Conservation (phyloP, 2,329 filamentous ascomycete genomes). For the Leptographium radiaticola region DNA sequence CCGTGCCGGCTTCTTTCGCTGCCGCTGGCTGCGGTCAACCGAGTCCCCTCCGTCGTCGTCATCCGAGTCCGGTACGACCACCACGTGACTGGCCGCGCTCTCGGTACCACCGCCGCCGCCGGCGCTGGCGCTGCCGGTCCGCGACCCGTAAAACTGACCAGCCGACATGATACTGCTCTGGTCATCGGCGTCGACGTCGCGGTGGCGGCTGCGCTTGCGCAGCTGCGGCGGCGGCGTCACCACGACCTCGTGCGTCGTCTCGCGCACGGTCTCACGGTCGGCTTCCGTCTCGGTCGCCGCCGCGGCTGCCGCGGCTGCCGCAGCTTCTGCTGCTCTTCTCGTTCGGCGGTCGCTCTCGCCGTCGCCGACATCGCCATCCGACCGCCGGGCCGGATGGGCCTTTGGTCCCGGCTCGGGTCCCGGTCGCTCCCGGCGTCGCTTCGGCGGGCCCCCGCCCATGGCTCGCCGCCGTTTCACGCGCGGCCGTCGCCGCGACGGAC, state of each 20-base stretch:
- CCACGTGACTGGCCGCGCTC: background rate
- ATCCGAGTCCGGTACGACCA: constrained; percentile 7
- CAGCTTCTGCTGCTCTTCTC: background rate
- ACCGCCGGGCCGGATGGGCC: no score
- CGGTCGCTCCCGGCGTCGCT: background rate
- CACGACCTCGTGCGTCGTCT: background rate
- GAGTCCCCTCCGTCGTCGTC: constrained; percentile 5
- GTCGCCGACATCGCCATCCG: no score
- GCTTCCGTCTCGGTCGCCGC: background rate
- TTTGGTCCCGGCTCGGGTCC: background rate
- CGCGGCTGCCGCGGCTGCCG: background rate
- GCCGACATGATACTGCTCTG: constrained; percentile 1
- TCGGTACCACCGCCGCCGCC: background rate
- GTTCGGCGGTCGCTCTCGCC: background rate
- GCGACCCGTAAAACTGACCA: constrained; percentile 1
- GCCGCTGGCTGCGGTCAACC: constrained; percentile 8
- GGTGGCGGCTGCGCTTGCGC: background rate
- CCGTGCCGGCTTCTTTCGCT: constrained; percentile 9
- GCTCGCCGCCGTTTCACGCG: background rate
- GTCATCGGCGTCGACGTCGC: constrained; percentile 1
- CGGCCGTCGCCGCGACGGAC: background rate
- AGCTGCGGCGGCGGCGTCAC: background rate
- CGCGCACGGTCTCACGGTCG: background rate
- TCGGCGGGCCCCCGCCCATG: no score
- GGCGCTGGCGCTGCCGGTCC: background rate